These are phyloP conservation scores for Microcyclospora pomicola DNA, from an alignment of 2,329 filamentous ascomycete species.

Conservation along the genomic window DNA sequence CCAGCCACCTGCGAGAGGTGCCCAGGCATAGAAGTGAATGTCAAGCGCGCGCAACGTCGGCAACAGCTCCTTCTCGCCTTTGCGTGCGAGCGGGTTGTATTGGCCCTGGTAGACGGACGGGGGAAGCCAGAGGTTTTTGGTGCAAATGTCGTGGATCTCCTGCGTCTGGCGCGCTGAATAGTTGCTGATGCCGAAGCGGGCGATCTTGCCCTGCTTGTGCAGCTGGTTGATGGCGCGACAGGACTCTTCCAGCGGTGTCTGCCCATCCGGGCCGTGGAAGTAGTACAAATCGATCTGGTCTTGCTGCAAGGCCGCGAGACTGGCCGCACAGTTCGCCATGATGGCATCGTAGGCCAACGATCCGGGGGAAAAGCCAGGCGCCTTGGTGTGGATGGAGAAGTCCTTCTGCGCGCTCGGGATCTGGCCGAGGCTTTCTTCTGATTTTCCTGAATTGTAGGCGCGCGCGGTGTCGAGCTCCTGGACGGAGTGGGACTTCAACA, in stretches of 20 bases:
- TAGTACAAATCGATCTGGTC: slow-evolving; percentile 26
- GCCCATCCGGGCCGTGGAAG: slow-evolving; percentile 34
- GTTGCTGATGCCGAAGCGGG: slow-evolving; percentile 35
- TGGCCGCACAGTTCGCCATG: slow-evolving; percentile 12
- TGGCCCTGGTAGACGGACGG: slow-evolving; percentile 36
- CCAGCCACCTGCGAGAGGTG: slow-evolving; percentile 22
- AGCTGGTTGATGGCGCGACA: slow-evolving; percentile 30
- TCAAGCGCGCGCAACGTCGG: slow-evolving; percentile 28
- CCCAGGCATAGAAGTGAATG: slow-evolving; percentile 33
- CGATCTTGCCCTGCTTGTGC: slow-evolving; percentile 30
- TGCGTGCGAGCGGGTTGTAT: slow-evolving; percentile 34
- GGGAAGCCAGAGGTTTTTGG: slow-evolving; percentile 27
- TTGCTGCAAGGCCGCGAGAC: slow-evolving; percentile 15
- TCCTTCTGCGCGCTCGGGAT: slow-evolving; percentile 9
- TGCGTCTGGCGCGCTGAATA: slow-evolving; percentile 33
- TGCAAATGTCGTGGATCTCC: slow-evolving; percentile 30
- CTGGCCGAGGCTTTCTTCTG: slow-evolving; percentile 30
- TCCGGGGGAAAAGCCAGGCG: slow-evolving; percentile 15
- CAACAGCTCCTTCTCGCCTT: slow-evolving; percentile 30
- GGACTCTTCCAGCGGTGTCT: slow-evolving; percentile 30
- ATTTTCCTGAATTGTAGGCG: slow-evolving; percentile 25
- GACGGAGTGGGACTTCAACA: slow-evolving; percentile 20
- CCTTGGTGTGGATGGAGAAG: slow-evolving; percentile 18
- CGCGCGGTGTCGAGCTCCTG: slow-evolving; percentile 26
- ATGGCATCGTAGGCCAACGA: slow-evolving; percentile 15